Conservation (phyloP, 495 filamentous ascomycete species). For the Pyrenula aspistea region DNA sequence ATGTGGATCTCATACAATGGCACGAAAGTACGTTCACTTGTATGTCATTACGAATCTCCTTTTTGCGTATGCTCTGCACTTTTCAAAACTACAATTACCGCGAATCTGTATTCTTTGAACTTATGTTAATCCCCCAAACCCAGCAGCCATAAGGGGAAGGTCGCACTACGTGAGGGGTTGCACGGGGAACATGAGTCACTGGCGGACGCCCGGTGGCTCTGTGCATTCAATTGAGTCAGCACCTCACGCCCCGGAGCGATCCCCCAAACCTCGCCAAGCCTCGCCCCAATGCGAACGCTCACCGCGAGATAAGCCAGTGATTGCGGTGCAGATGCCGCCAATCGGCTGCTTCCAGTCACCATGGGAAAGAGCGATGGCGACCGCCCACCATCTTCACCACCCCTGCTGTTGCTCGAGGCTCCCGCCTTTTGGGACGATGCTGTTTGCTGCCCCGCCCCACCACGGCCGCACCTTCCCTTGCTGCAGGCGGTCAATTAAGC, state of each 20-base stretch:
- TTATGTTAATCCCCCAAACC: no score
- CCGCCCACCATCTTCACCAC: no score
- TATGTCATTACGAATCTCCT: no score
- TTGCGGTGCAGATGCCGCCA: no score
- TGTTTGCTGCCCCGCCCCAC: neutral
- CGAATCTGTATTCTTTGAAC: neutral
- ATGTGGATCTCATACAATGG: no score
- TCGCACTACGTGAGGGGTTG: neutral
- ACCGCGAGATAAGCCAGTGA: no score
- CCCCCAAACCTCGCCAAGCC: neutral
- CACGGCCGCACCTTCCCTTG: neutral
- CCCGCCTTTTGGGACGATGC: no score
- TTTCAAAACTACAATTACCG: neutral
- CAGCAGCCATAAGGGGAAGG: neutral
- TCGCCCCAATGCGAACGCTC: neutral
- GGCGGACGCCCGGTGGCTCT: no score
- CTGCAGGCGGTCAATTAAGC: neutral
- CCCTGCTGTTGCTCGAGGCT: no score
- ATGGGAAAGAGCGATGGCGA: no score
- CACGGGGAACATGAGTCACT: neutral
- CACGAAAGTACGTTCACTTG: no score
- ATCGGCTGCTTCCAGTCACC: neutral
- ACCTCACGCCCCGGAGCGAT: neutral
- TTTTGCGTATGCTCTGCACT: no score
- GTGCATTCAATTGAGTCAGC: neutral